Conservation (phyloP, 2,329 filamentous ascomycete species). For the Phialophora expanda region DNA sequence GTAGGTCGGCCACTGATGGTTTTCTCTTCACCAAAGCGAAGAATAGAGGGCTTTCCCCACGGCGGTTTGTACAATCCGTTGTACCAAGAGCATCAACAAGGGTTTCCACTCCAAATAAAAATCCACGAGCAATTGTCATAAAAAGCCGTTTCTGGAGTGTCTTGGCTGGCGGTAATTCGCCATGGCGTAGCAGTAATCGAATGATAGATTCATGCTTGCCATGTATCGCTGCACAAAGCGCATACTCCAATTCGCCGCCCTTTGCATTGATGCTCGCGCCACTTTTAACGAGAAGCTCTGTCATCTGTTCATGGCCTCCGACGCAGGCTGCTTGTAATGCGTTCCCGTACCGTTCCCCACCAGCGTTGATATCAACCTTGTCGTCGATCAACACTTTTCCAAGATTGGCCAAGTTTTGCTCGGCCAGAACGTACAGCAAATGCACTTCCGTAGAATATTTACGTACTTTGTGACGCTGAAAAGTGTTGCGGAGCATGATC, state of each 20-base stretch:
- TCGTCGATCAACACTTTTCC: not conserved
- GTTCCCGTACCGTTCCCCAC: slow-evolving; percentile 3
- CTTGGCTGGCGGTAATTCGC: too few relatives aligned
- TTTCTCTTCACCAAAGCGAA: too few relatives aligned
- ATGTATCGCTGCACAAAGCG: not conserved
- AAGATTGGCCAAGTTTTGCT: not conserved
- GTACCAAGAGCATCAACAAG: too few relatives aligned
- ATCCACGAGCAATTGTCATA: too few relatives aligned
- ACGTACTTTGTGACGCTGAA: not conserved
- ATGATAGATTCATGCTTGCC: too few relatives aligned
- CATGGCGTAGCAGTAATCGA: too few relatives aligned
- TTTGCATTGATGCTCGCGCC: slow-evolving; percentile 24
- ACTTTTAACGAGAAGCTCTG: slow-evolving; percentile 17
- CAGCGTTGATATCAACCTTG: not conserved
- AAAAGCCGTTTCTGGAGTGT: too few relatives aligned
- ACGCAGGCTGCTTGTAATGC: slow-evolving; percentile 20
- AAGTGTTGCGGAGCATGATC: not conserved
- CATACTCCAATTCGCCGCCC: slow-evolving; percentile 9
- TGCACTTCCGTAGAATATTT: too few relatives aligned
- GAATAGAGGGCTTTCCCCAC: too few relatives aligned
- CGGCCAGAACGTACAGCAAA: not conserved
- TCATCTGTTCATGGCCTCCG: slow-evolving; percentile 15
- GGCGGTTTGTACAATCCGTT: too few relatives aligned
- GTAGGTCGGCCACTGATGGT: slow-evolving; percentile 7
- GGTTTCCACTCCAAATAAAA: too few relatives aligned